Base-by-base conservation (phyloP, 2,329 filamentous ascomycete genomes). In the Trichoderma pleuroti region DNA sequence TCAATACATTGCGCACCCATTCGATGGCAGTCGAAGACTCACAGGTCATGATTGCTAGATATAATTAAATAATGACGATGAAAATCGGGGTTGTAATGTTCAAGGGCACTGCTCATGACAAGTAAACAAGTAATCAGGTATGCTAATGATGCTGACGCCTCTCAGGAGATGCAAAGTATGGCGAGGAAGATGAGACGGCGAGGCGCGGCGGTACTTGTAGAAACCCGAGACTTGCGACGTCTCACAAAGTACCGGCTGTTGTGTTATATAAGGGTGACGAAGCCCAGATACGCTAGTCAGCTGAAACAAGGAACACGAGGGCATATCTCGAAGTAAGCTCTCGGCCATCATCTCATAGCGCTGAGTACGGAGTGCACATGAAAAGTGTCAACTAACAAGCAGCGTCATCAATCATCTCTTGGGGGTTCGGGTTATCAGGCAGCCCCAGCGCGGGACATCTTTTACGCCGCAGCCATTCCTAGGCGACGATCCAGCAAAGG, bases 41-140 rank as follows among this genome's bases (percentile, higher is more conserved):
- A 75, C 74, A 75, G 24, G 73, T 68, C 74, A 75, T 75, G 16
- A 39, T 71, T 18, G 16, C 52, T n/a, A 1, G 12, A 32, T n/a
- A 34, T 10, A 28, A 12, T 3, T 34, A 62, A 32, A 32, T 34
- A 36, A 24, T 24, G 57, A 18, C 14, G 9, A 60, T 12, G 8
- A 1, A 36, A 18, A 34, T 18, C 8, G 14, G 14, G 0, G 28
- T 18, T 46, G n/a, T 34, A 34, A 49, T 21, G 42, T 5, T 49
- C 5, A n/a, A 42, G 4, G 39, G 39, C 39, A 49, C 42, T 49
- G n/a, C 42, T 21, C 6, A n/a, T 18, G 6, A 18, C 10, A 30
- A 62, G n/a, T 18, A 1, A 3, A 7, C 5, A 49, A 14, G 46
- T 16, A 32, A 21, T 8, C 26, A 42, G 39, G 7, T 42, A n/a